Percentiles rank a stretch among this genome's conserved stretches.
These are phyloP conservation scores for Boechera retrofracta DNA, from an alignment of 345 rosid genomes.

Conservation along the genomic window DNA sequence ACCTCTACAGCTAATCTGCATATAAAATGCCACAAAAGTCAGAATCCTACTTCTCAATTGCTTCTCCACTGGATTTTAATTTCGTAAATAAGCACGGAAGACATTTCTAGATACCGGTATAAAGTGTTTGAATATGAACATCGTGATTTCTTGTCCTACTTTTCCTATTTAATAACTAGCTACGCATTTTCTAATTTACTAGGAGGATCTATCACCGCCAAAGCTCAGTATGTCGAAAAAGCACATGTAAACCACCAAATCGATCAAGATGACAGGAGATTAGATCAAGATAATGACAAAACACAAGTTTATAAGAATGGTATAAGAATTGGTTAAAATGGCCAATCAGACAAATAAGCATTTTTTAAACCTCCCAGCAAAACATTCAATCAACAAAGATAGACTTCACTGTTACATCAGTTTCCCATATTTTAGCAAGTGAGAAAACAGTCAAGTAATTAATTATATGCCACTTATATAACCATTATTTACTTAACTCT, in stretches of 20 bases:
- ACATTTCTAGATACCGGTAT: slow-evolving; percentile 5
- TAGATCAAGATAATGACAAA: slow-evolving; percentile 1
- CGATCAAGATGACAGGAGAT: background rate
- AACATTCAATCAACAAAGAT: slow-evolving; percentile 20
- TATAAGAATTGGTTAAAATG: background rate
- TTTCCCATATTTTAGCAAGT: background rate
- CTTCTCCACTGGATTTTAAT: background rate
- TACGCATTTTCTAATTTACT: background rate
- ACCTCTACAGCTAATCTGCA: slow-evolving; percentile 9
- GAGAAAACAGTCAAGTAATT: slow-evolving; percentile 8
- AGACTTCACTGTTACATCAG: slow-evolving; percentile 21
- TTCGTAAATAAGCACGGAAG: background rate
- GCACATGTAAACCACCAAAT: slow-evolving; percentile 22
- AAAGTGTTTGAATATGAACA: background rate
- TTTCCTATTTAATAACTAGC: slow-evolving; percentile 14
- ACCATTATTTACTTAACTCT: background rate
- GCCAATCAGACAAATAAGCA: background rate
- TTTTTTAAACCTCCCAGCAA: background rate
- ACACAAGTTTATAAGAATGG: slow-evolving; percentile 6
- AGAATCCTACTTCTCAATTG: slow-evolving; percentile 5
- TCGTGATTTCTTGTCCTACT: background rate
- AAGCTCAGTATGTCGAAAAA: slow-evolving; percentile 1
- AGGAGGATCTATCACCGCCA: slow-evolving; percentile 6
- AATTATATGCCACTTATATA: slow-evolving; percentile 4
- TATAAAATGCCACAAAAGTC: background rate